phyloP scores from a whole-genome alignment of 257 asterid species.

The Cinchona pubescens region DNA sequence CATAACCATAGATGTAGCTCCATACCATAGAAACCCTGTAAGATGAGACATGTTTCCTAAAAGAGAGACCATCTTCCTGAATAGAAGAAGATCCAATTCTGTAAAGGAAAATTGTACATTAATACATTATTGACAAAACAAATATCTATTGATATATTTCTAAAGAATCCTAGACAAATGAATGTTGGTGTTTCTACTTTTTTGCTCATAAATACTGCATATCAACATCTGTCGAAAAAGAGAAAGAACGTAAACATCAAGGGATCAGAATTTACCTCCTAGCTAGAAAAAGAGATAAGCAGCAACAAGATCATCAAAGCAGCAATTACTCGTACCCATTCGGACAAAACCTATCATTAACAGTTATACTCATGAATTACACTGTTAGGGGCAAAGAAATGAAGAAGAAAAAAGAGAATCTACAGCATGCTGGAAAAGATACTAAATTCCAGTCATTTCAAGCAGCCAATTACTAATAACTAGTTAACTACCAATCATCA shows the following conservation, averaged over 20 bases:
- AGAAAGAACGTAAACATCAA: neutral
- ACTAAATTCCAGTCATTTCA: neutral
- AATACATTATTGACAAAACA: conserved; percentile 13
- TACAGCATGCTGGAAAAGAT: neutral
- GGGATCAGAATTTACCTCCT: conserved; percentile 44
- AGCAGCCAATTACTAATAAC: neutral
- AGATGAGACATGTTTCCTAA: conserved; percentile 58
- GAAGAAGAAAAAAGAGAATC: neutral
- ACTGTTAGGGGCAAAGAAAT: neutral
- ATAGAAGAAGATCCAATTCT: conserved; percentile 52
- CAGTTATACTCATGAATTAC: conserved; percentile 9
- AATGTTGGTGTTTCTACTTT: neutral
- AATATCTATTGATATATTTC: conserved; percentile 14
- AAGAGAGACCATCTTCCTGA: conserved; percentile 52
- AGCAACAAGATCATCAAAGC: conserved; percentile 41
- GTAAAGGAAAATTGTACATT: conserved; percentile 44
- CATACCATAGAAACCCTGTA: conserved; percentile 85
- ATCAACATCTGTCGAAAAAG: neutral
- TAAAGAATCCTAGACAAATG: conserved; percentile 16
- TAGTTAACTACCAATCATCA: neutral
- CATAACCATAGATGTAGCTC: neutral
- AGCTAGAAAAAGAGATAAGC: conserved; percentile 32
- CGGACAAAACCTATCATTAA: conserved; percentile 68
- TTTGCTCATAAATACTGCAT: neutral
- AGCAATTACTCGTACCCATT: conserved; percentile 57